Evolutionary conservation across 108 stramenopile genomes (phyloP), one percentile per base, ranked within the genome.

Genomic region (Cyclostephanos invisitatus): DNA sequence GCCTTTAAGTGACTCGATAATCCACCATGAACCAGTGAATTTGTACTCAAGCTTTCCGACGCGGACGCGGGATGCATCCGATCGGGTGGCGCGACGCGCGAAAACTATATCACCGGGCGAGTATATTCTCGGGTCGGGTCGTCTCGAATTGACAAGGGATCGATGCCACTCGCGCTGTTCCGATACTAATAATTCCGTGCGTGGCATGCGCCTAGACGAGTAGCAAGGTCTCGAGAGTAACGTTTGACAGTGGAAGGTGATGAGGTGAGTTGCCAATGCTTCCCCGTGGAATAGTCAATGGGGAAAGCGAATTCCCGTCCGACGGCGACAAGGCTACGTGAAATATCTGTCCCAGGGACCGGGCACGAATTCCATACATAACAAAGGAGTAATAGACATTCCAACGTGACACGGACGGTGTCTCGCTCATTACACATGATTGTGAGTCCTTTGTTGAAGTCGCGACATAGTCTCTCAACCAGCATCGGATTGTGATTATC

Each of bases 241-340:
- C 25, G 25, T 11, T 27, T 5, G 0, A 70, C 59, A 14, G 32
- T 58, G 1, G 24, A 18, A 4, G 69, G 59, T 1, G 46, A 57
- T n/a, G 57, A 42, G 0, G 32, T 32, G 32, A 70, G 24, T 38
- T 70, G 47, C 11, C 50, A 24, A 40, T 63, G 71, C 37, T 53
- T 47, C 12, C 11, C 11, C 28, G 44, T 3, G 7, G 58, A 70
- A 21, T 32, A 61, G 58, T 81, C 80, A 25, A 74, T 62, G 2
- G 80, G 80, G 53, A 81, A 81, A 3, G 29, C 15, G 6, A 74
- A 81, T 4, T 62, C 68, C 32, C 32, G 32, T 4, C 32, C 4
- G 32, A 32, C 32, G 32, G 32, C 32, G 4, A 32, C 32, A 32
- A 29, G 3, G 59, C 56, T 29, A 47, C n/a, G 15, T 46, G 46